Conservation (phyloP, 352 stramenopile genomes). For the Blastocystis sp. region DNA sequence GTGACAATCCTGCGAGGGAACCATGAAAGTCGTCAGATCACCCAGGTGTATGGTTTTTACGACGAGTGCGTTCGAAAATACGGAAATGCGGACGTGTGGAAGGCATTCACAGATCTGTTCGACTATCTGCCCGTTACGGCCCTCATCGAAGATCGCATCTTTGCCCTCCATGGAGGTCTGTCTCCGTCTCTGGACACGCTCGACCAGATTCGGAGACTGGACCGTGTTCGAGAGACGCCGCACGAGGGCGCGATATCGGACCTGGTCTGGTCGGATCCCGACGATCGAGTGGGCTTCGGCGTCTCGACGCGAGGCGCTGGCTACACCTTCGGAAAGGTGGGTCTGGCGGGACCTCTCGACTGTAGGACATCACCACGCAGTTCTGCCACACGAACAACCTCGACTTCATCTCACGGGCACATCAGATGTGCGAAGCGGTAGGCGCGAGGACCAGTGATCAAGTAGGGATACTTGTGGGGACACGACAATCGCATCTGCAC, state of each 20-base stretch:
- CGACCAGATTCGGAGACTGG: conserved; percentile 63
- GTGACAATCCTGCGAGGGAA: conserved; percentile 64
- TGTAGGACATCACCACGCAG: conserved; percentile 72
- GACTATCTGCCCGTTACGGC: conserved; percentile 63
- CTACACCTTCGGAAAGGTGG: conserved; percentile 72
- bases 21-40: conserved; percentile 65
- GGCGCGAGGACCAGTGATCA: neutral
- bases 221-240: conserved; percentile 63
- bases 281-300: conserved; percentile 64
- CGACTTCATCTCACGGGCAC: conserved; percentile 72
- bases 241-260: conserved; percentile 65
- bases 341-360: neutral
- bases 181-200: conserved; percentile 63
- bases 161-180: conserved; percentile 63
- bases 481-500: conserved; percentile 80
- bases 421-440: conserved; percentile 77
- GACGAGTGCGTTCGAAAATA: conserved; percentile 65
- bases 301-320: conserved; percentile 71
- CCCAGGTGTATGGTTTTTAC: conserved; percentile 66
- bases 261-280: conserved; percentile 64
- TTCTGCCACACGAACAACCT: conserved; percentile 77
- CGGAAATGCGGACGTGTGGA: conserved; percentile 64
- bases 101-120: conserved; percentile 63
- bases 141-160: conserved; percentile 62
- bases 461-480: conserved; percentile 79